These are phyloP conservation scores for Ceratobasidium sp. DNA, from an alignment of 1,284 basidiomycete genomes.

Conservation along the genomic window DNA sequence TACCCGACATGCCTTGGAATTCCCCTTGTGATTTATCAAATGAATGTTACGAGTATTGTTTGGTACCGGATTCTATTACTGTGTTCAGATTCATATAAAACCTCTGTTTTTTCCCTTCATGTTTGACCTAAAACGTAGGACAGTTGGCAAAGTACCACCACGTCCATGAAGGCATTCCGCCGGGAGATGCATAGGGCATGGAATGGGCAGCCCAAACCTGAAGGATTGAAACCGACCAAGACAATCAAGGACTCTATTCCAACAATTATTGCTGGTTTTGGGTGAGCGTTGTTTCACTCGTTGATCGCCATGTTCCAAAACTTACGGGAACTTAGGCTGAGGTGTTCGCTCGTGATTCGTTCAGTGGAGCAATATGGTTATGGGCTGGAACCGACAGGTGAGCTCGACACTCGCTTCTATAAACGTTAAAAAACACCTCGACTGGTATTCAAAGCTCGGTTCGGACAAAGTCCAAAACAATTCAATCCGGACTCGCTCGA, in stretches of 20 bases:
- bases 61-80: too few species aligned
- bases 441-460: slow-evolving; percentile 42
- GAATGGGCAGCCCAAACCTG: slow-evolving; percentile 29
- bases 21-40: too few species aligned
- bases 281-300: background rate
- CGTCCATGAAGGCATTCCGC: too few species aligned
- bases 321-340: slow-evolving; percentile 46
- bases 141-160: too few species aligned
- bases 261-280: slow-evolving; percentile 51
- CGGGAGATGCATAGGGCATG: too few species aligned
- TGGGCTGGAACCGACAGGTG: slow-evolving; percentile 43
- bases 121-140: too few species aligned
- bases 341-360: slow-evolving; percentile 51
- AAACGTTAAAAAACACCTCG: background rate
- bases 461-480: slow-evolving; percentile 52
- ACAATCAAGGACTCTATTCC: slow-evolving; percentile 47
- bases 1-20: too few species aligned
- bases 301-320: background rate
- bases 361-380: slow-evolving; percentile 43
- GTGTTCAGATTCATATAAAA: too few species aligned
- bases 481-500: slow-evolving; percentile 50
- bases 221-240: background rate
- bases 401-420: background rate
- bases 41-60: too few species aligned
- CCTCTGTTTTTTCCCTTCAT: too few species aligned